Evolutionary conservation across 169 alveolate species (phyloP), one percentile per base, ranked within the genome.

Genomic region (Cryptosporidium meleagridis): DNA sequence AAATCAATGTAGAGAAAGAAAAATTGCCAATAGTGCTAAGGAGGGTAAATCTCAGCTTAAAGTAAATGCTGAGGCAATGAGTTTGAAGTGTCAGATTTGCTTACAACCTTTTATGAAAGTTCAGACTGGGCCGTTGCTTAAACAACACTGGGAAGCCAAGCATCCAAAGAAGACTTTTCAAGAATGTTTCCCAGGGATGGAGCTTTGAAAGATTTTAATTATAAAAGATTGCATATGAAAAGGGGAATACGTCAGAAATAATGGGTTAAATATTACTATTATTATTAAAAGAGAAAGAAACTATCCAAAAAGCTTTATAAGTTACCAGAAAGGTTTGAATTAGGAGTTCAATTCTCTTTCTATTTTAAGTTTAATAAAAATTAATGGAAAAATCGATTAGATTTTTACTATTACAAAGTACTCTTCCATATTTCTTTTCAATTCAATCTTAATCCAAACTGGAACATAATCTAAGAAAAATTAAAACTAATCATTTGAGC

Each of bases 101-200:
- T 45, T 80, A 12, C 89, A 80, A 59, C 89, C 89, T 33, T 80
- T 80, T 59, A 80, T 80, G 89, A 80, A 80, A 39, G 89, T 80
- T 29, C 89, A 80, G 48, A 80, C 89, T 21, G 75, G 89, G 0
- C 89, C 89, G 45, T 51, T 80, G 8, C 48, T 80, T 75, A 80
- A 62, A 51, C 89, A 80, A 37, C 89, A 80, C 23, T 80, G 89
- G 89, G 89, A 80, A n/a, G 89, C 89, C 23, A 80, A 80, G 62
- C 89, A 80, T 62, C 89, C 89, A 7, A 80, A 80, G 52, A 80
- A 65, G 33, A 41, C 67, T 6, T 80, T 80, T 48, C 52, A 80
- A 8, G 89, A 80, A 33, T 80, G 89, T 26, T 80, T 80, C n/a
- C 89, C 89, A 23, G 89, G 45, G 5, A 65, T 80, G 3, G 72